These are phyloP conservation scores for Diplocarpon mali DNA, from an alignment of 2,329 filamentous ascomycete species.

Conservation along the genomic window DNA sequence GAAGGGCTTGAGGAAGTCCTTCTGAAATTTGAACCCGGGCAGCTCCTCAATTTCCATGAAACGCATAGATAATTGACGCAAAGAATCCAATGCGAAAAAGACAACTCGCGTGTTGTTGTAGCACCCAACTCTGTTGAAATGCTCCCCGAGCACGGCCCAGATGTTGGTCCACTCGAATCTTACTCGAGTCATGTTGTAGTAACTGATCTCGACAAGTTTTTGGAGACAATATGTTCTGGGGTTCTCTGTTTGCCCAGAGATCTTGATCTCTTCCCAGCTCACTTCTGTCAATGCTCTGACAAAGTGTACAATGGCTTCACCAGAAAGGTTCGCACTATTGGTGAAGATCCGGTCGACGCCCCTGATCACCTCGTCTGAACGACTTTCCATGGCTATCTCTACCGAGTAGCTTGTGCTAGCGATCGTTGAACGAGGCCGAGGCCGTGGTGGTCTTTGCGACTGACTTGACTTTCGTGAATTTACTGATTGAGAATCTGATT, in stretches of 20 bases:
- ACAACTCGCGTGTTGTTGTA: conserved; percentile 95
- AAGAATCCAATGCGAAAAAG: conserved; percentile 91
- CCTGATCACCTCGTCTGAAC: conserved; percentile 86
- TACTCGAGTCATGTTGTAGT: conserved; percentile 99
- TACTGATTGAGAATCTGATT: conserved; percentile 38
- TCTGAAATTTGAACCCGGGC: conserved; percentile 98
- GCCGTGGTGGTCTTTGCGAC: conserved; percentile 34
- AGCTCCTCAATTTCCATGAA: conserved; percentile 98
- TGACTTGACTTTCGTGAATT: conserved; percentile 56
- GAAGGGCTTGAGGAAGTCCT: conserved; percentile 97
- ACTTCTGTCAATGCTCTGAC: conserved; percentile 87
- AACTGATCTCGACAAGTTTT: conserved; percentile 96
- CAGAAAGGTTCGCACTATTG: conserved; percentile 85
- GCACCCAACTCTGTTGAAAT: conserved; percentile 96
- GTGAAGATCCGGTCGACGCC: conserved; percentile 94
- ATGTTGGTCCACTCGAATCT: conserved; percentile 98
- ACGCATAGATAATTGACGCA: conserved; percentile 92
- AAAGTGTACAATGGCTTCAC: conserved; percentile 92
- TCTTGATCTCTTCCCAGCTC: conserved; percentile 98
- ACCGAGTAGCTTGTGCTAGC: conserved; percentile 41
- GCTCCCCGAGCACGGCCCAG: conserved; percentile 93
- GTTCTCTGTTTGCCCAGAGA: conserved; percentile 89
- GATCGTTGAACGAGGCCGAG: conserved; percentile 40
- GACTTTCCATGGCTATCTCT: conserved; percentile 83
- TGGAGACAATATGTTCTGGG: conserved; percentile 95